Percentiles rank a stretch among this genome's conserved stretches.
Evolutionary conservation across 2,329 filamentous ascomycete genomes (phyloP).

Genomic region (Neofusicoccum sp.): DNA sequence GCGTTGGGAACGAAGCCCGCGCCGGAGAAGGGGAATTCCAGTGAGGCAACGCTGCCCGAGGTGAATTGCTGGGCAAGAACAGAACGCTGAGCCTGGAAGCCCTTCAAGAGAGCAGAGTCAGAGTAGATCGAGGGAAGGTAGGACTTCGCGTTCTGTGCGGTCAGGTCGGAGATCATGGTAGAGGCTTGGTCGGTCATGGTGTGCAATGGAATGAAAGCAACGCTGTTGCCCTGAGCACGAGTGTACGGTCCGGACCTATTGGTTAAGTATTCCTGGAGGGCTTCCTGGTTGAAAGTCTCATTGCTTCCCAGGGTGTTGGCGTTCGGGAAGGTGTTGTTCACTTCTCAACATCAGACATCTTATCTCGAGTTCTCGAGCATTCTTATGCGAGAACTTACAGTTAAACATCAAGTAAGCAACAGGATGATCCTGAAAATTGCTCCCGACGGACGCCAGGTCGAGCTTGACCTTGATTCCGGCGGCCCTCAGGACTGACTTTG

Average conservation of each 20-base stretch:
- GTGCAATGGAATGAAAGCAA: constrained; percentile 23
- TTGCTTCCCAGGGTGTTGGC: background rate
- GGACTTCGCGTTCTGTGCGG: constrained; percentile 23
- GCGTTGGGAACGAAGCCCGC: constrained; percentile 31
- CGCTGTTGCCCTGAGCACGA: constrained; percentile 13
- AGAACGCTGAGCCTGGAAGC: constrained; percentile 14
- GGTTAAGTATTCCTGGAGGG: background rate
- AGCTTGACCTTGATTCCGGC: constrained; percentile 24
- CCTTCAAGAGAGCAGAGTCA: constrained; percentile 1
- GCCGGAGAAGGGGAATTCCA: constrained; percentile 39
- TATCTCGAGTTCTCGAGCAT: too few relatives aligned
- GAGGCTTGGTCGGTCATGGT: constrained; percentile 20
- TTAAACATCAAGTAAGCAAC: background rate
- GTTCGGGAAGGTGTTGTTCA: constrained; percentile 4
- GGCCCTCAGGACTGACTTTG: constrained; percentile 24
- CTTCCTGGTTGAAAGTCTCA: background rate
- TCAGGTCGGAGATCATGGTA: constrained; percentile 22
- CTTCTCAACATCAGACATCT: background rate
- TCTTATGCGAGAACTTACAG: background rate
- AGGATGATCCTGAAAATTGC: constrained; percentile 20
- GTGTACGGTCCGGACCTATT: background rate
- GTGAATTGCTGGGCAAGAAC: background rate
- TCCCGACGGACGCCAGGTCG: constrained; percentile 23
- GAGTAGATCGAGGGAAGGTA: constrained; percentile 22
- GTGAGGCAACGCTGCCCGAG: constrained; percentile 26